Evolutionary conservation across 768 basidiomycete genomes (phyloP), one percentile per base, ranked within the genome.

Genomic region (Clitopilus hobsonii): DNA sequence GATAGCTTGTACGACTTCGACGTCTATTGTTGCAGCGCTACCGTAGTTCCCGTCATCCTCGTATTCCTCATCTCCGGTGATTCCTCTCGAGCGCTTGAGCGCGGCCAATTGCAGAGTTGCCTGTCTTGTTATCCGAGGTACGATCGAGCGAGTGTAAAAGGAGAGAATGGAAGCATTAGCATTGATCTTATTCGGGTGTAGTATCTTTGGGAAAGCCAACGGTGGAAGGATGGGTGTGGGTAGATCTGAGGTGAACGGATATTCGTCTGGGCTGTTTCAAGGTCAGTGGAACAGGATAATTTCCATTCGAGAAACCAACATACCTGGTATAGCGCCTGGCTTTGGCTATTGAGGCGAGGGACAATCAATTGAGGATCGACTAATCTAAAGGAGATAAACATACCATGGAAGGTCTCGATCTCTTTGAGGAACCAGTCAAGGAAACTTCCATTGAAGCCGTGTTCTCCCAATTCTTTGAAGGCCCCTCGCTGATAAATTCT

Each of bases 1-100:
- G 66, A 99, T 88, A n/a, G 94, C 88, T 66, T 98, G 95, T n/a
- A 99, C 80, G 2, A 94, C 87, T 69, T 98, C 95, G 24, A 99
- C 83, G 65, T 99, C 97, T 55, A 97, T 82, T 25, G 91, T 95
- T 1, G 94, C 92, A 0, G 94, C 88, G 66, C 91, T 94, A 16
- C 97, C 97, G 67, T 99, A 97, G 70, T 99, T 99, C 25, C 94
- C 95, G 63, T 99, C 97, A 67, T 98, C 94, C 60, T 94, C 86
- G 65, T 77, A 83, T 66, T 90, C 88, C 20, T 78, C 83, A 58
- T 83, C 82, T 1, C 85, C 85, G 14, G 67, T 68, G 61, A 90
- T 83, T 10, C 89, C 89, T 48, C 77, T 75, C 1, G 83, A 81
- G 25, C 86, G 84, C 61, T 88, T 91, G 45, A 73, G 71, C 6